Evolutionary conservation across 192 early-diverging fungal species (phyloP), one percentile per base, ranked within the genome.

Genomic region (Polychytrium aggregatum): DNA sequence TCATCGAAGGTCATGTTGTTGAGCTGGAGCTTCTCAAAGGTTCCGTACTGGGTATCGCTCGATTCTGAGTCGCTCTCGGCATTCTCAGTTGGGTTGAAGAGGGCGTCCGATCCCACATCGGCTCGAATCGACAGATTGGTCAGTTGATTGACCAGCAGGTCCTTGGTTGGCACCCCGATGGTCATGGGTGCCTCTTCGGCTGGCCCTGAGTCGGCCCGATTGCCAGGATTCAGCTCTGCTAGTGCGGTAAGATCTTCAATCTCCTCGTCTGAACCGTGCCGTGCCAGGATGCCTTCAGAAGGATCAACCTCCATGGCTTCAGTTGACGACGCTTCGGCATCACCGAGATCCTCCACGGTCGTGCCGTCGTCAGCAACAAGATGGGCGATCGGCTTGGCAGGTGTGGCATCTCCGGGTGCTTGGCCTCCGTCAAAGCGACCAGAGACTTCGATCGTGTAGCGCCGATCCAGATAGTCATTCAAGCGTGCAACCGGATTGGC

Each of bases 1-100:
- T 65, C 63, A 30, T 65, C 61, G 3, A 65, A 50, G 13, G 52
- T 65, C 24, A 64, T 43, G 17, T 48, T 31, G 8, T 36, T 35
- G 29, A 61, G 17, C 16, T 48, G 18, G 14, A 13, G 9, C 1
- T 59, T 17, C 35, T n/a, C n/a, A n/a, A n/a, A n/a, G n/a, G n/a
- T n/a, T n/a, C 27, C 17, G 24, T 1, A 1, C 35, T 53, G 16
- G 49, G 11, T 1, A 16, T 52, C 49, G 16, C 47, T n/a, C 36
- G 11, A 44, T 48, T 37, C 46, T 14, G 17, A 13, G 1, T 55
- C 35, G 17, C 51, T 50, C 24, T 50, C 52, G 13, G 14, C 46
- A 53, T 18, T 44, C 18, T 16, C 46, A 48, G n/a, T 10, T 37
- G 36, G n/a, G 36, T n/a, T n/a, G 36, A 9, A n/a, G 36, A 11